phyloP scores from a whole-genome alignment of 1,139 yeast species.

The Hyphopichia fennica region DNA sequence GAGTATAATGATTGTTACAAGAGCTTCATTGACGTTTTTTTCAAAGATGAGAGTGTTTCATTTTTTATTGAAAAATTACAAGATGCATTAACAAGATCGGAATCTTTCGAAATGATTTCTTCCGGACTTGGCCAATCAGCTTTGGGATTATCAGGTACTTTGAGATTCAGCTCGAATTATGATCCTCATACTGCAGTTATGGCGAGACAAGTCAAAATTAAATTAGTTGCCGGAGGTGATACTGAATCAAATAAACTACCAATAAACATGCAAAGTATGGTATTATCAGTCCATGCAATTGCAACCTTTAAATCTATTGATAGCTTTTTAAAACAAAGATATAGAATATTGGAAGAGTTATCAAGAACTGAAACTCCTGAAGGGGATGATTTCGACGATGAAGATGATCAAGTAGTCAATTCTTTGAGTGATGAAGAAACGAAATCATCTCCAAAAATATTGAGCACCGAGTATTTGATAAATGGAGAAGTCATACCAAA shows the following conservation, averaged over 20 bases:
- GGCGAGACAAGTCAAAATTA: slow-evolving; percentile 71
- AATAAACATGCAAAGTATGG: slow-evolving; percentile 36
- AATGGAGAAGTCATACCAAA: slow-evolving; percentile 63
- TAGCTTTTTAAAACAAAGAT: slow-evolving; percentile 52
- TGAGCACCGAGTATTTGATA: slow-evolving; percentile 58
- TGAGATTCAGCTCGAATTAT: slow-evolving; percentile 7
- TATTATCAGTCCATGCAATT: slow-evolving; percentile 81
- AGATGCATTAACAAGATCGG: slow-evolving; percentile 73
- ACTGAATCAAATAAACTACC: slow-evolving; percentile 26
- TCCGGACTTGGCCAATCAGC: slow-evolving; percentile 36
- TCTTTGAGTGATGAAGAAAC: slow-evolving; percentile 8
- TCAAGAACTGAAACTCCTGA: background rate
- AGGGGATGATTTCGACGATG: slow-evolving; percentile 10
- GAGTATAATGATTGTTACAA: slow-evolving; percentile 30
- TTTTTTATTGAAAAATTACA: slow-evolving; percentile 59
- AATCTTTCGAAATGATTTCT: slow-evolving; percentile 70
- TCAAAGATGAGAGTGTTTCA: slow-evolving; percentile 20
- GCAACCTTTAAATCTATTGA: slow-evolving; percentile 79
- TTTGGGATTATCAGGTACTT: slow-evolving; percentile 2
- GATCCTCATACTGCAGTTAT: slow-evolving; percentile 54
- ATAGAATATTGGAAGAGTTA: slow-evolving; percentile 22
- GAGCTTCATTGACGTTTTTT: slow-evolving; percentile 52
- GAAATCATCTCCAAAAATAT: slow-evolving; percentile 6
- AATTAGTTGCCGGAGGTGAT: slow-evolving; percentile 37
- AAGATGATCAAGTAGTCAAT: slow-evolving; percentile 3